Evolutionary conservation across 2,329 filamentous ascomycete genomes (phyloP), one percentile per base, ranked within the genome.

Genomic region (Lecanicillium sp.): DNA sequence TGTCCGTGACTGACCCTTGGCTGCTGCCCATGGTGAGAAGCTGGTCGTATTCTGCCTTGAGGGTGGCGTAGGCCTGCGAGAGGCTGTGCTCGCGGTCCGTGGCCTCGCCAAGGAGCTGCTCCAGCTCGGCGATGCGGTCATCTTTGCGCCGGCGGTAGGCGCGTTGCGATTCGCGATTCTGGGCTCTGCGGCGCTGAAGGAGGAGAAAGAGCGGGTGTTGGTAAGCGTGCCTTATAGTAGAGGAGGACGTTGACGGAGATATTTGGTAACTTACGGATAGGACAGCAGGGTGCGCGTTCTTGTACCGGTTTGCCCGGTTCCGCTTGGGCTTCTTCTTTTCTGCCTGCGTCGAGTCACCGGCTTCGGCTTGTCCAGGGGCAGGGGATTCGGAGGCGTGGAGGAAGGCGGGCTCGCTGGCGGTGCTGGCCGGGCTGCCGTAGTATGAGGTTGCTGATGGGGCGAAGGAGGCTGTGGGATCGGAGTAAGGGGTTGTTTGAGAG

Each of bases 51-150:
- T 69, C 65, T 36, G 56, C 48, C 35, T 74, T 69, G 17, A 77
- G 61, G n/a, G 56, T 52, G 19, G 63, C 57, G 50, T 79, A 77
- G 4, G 73, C 74, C 37, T 68, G 64, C 44, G 68, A 67, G 38
- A 81, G 67, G 25, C 66, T 64, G 42, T 69, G 70, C 53, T 79
- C 74, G 47, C 70, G 72, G 17, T 71, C 66, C 44, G 70, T 69
- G 36, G 76, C 60, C 14, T 72, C 68, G 33, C 57, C 58, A 22
- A 81, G 68, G 48, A 77, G 68, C 27, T 64, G 53, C 54, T 81
- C 77, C 15, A 82, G 69, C 47, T 81, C 77, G 44, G 72, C 72
- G 50, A 80, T 79, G 44, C 79, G 72, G 54, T 80, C 77, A 51
- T 82, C 52, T 39, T 55, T 59, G 41, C 56, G 53, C 42, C 57